Conservation (phyloP, 73 alveolate species). For the Paramecium biaurelia region DNA sequence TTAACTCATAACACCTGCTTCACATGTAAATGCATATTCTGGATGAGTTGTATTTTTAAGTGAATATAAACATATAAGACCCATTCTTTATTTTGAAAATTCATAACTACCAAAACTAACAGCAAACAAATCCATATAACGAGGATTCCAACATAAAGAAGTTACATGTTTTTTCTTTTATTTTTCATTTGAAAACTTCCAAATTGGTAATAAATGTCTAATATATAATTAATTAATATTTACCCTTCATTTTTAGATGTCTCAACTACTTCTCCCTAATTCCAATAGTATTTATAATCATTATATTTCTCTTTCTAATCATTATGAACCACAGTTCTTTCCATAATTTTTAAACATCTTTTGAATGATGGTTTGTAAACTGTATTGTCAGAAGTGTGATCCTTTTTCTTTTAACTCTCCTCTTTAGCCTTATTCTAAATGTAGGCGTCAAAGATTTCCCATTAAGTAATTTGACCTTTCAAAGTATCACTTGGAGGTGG, state of each 20-base stretch:
- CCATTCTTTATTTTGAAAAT: conserved; percentile 92
- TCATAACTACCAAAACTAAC: conserved; percentile 98
- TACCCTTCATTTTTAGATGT: conserved; percentile 57
- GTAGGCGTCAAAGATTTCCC: conserved; percentile 99
- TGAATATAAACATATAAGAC: conserved; percentile 96
- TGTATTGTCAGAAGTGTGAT: conserved; percentile 73
- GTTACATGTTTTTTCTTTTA: conserved; percentile 98
- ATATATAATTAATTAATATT: not conserved
- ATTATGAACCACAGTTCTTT: conserved; percentile 96
- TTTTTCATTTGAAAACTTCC: conserved; percentile 98
- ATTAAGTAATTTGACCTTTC: conserved; percentile 92
- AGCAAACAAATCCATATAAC: conserved; percentile 98
- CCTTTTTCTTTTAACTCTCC: conserved; percentile 73
- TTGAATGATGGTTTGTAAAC: conserved; percentile 90
- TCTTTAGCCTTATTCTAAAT: conserved; percentile 70
- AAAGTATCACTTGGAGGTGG: conserved; percentile 87
- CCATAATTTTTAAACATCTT: conserved; percentile 92
- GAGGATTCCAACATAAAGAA: conserved; percentile 98
- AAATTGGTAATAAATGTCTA: conserved; percentile 85
- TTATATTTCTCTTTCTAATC: conserved; percentile 95
- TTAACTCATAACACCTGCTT: conserved; percentile 96
- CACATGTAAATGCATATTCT: conserved; percentile 96
- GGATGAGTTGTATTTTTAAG: conserved; percentile 99
- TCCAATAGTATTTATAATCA: conserved; percentile 89
- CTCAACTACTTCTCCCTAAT: conserved; percentile 63